Base-by-base conservation (phyloP, 495 filamentous ascomycete species). In the Aspergillus bertholletiae region DNA sequence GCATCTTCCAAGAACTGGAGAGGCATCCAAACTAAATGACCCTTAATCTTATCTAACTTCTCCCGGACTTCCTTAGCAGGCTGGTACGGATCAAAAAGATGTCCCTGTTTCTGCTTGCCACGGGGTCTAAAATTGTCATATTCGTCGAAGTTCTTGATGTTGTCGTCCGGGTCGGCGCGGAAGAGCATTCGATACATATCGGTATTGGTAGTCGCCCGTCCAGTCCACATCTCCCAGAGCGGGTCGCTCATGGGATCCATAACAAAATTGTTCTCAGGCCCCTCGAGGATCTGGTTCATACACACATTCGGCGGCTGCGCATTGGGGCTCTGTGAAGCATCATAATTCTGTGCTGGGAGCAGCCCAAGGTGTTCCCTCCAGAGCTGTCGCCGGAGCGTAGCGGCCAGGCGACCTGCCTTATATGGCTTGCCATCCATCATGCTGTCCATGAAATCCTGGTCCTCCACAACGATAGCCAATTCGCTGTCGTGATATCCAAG, bases 11-110 rank as follows among this genome's bases (percentile, higher is more conserved):
- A 69, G 63, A 96, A 97, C 37, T 93, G 83, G 59, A 97, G 63
- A 45, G 91, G 92, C 87, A 96, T 90, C 93, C 93, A 97, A 0
- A 98, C 92, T 24, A 98, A 67, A 76, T 97, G 94, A 0, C 93
- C 94, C 68, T 83, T 87, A 64, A 97, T 83, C 57, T 81, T 72
- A 63, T 90, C 86, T 28, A 98, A 74, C 68, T 90, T 89, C 63
- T 79, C 59, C 21, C 88, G 79, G 13, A 95, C 84, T 43, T 93
- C 85, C 21, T 81, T 68, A 0, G 79, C 78, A 0, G 88, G 84
- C 57, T 86, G 78, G 72, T 84, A 89, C 11, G 80, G 80, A 62
- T 93, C 88, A 64, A 87, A 94, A 52, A 97, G 77, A 71, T 97
- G 92, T 0, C 92, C 92, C 30, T 88, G 71, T 70, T 90, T 92